Percentiles rank a stretch among this genome's conserved stretches.
These are phyloP conservation scores for Avicennia marina DNA, from an alignment of 257 asterid genomes.

Conservation along the genomic window DNA sequence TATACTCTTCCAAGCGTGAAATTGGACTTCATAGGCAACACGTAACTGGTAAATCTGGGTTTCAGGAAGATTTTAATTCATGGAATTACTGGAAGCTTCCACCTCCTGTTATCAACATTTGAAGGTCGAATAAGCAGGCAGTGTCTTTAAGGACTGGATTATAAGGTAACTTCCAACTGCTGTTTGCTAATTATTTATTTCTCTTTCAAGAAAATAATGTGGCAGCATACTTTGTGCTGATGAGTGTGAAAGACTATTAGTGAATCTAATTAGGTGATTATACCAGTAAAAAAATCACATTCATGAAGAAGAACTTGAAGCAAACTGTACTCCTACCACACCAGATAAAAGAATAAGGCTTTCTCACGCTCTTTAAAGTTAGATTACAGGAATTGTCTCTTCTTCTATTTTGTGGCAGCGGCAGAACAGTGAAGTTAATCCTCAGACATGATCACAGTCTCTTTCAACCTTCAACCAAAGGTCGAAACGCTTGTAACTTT, in stretches of 20 bases:
- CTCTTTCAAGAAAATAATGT: no score
- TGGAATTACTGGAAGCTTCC: constrained; percentile 93
- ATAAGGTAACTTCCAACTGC: constrained; percentile 27
- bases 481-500: constrained; percentile 10
- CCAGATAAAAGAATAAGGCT: no score
- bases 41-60: constrained; percentile 9
- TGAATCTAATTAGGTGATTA: no score
- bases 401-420: background rate
- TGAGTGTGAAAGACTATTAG: no score
- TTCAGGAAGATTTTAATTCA: constrained; percentile 77
- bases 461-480: background rate
- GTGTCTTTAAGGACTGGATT: background rate
- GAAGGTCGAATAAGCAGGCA: constrained; percentile 7
- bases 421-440: constrained; percentile 3
- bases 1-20: background rate
- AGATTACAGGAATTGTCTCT: no score
- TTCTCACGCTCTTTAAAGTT: no score
- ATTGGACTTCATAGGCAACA: background rate
- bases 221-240: no score
- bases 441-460: no score
- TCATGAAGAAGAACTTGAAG: no score
- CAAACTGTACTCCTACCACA: no score
- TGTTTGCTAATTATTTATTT: background rate
- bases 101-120: constrained; percentile 19
- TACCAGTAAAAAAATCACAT: no score